phyloP scores from a whole-genome alignment of 2,329 filamentous ascomycete genomes.

The Reticulascus tulasneorum region DNA sequence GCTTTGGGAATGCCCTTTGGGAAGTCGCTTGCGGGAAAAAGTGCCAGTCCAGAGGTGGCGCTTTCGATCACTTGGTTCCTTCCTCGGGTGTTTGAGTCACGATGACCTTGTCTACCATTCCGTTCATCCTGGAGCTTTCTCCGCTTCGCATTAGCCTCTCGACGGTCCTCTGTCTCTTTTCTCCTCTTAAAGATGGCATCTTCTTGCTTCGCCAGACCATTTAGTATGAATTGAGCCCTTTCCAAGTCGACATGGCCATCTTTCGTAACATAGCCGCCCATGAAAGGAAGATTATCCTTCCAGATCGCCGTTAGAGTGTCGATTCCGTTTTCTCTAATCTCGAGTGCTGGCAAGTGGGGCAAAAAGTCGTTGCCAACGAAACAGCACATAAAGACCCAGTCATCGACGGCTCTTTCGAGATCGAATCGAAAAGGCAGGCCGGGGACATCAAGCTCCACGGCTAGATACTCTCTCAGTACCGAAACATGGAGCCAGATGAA shows the following conservation, averaged over 20 bases:
- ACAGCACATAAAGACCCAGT: conserved; percentile 99
- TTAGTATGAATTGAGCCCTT: conserved; percentile 81
- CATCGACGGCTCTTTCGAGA: conserved; percentile 88
- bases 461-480: conserved; percentile 87
- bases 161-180: conserved; percentile 79
- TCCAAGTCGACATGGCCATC: conserved; percentile 88
- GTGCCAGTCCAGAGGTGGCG: conserved; percentile 13
- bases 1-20: conserved; percentile 49
- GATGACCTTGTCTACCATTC: conserved; percentile 20
- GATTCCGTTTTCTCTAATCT: conserved; percentile 96
- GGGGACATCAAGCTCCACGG: conserved; percentile 80
- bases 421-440: conserved; percentile 85
- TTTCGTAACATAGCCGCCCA: conserved; percentile 95
- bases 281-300: conserved; percentile 83
- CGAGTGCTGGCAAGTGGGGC: conserved; percentile 92
- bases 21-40: conserved; percentile 35
- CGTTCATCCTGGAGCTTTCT: conserved; percentile 66
- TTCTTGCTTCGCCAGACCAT: conserved; percentile 87
- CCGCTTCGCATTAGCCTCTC: conserved; percentile 74
- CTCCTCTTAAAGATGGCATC: conserved; percentile 87
- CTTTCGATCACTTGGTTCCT: conserved; percentile 14
- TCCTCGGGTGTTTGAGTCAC: too few species aligned
- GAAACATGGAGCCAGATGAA: conserved; percentile 98
- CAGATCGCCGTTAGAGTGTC: conserved; percentile 96
- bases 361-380: conserved; percentile 99